Percentiles rank a stretch among this genome's conserved stretches.
Conservation (phyloP, 139 green algal genomes). For the Ettlia oleoabundans region DNA sequence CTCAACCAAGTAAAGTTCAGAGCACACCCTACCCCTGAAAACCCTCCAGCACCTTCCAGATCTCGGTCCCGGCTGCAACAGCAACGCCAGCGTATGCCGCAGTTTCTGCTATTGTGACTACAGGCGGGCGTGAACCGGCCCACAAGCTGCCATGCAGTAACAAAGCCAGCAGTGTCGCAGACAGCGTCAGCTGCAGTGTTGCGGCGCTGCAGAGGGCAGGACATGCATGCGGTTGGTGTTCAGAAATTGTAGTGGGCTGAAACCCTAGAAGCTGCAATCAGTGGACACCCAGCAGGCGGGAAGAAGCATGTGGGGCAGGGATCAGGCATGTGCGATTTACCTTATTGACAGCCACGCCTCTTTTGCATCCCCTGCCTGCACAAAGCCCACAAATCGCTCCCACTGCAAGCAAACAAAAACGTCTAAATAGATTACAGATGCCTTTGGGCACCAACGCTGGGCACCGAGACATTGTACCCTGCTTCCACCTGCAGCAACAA, state of each 20-base stretch:
- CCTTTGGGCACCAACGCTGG: too few relatives aligned
- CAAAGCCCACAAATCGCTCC: conserved; percentile 23
- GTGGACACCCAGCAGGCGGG: too few relatives aligned
- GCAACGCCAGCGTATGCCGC: neutral
- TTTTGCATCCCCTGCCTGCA: conserved; percentile 15
- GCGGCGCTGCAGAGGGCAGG: neutral
- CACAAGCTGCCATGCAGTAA: conserved; percentile 12
- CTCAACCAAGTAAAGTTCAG: too few relatives aligned
- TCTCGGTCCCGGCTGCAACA: neutral
- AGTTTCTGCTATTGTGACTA: neutral
- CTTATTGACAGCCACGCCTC: conserved; percentile 27
- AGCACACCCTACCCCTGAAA: conserved; percentile 12
- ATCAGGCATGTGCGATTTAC: neutral
- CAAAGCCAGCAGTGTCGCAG: neutral
- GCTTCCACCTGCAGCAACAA: too few relatives aligned
- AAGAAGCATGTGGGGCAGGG: neutral
- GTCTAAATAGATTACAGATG: too few relatives aligned
- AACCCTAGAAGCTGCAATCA: neutral
- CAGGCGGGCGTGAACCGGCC: neutral
- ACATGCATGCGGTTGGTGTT: neutral
- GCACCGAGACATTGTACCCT: too few relatives aligned
- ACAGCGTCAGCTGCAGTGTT: neutral
- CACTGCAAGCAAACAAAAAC: too few relatives aligned
- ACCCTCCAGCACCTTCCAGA: conserved; percentile 25
- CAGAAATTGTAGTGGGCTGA: neutral